Evolutionary conservation across 192 early-diverging fungal genomes (phyloP), one percentile per base, ranked within the genome.

Genomic region (Cladochytrium replicatum): DNA sequence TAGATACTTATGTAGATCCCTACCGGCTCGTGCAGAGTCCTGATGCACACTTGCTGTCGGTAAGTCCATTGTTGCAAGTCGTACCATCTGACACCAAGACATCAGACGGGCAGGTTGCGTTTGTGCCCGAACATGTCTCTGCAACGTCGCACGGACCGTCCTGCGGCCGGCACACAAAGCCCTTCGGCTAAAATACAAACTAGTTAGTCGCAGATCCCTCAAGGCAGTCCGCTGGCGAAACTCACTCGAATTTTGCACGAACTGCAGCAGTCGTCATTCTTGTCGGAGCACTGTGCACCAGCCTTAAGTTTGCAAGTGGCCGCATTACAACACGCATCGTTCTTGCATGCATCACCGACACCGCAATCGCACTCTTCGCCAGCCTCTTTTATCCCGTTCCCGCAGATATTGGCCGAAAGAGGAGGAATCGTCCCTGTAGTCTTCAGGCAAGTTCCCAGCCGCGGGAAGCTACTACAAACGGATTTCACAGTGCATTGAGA

Each of bases 351-450:
- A 32, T 75, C 76, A 5, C 69, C 58, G 1, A 74, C 67, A 4
- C 85, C 88, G 59, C 88, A 89, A 55, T 97, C 93, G 61, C 93
- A 97, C 43, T 97, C 80, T 67, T 97, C 93, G 53, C 52, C 57
- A 7, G 42, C 63, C 44, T 97, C 93, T 54, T 79, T 78, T 46
- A 97, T 78, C 0, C 91, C 93, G 63, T 97, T 97, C 23, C 93
- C 93, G 57, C 93, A 97, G 66, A 97, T 93, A 24, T 82, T 73
- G 6, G 48, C 17, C 6, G 60, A 52, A 21, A 77, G 45, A 4
- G 57, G 28, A 3, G 26, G 27, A 23, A 73, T 29, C 4, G 58
- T 48, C 6, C 57, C 62, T 19, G 67, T 66, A 30, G 49, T 58
- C 54, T 64, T 28, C 7, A 58, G 41, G n/a, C 59, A 57, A 7